Evolutionary conservation across 2,329 filamentous ascomycete species (phyloP), one percentile per base, ranked within the genome.

Genomic region (Ophiosphaerella narmari): DNA sequence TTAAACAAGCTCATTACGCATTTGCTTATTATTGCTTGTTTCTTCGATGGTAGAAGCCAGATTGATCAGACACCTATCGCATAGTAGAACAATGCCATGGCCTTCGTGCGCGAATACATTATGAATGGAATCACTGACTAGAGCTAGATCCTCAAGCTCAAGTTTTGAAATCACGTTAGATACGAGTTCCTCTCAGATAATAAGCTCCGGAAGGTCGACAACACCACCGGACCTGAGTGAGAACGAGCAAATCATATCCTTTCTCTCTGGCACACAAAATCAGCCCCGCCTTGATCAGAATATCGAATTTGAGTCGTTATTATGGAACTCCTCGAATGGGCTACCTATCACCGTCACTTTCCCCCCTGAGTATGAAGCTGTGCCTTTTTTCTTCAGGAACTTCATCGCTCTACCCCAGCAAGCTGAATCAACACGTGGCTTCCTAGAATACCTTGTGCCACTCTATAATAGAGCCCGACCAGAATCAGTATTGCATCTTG

Each of bases 351-450:
- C 56, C 12, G 62, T 74, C 26, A 55, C 55, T 2, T 53, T 70
- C 39, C 62, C 68, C 3, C 66, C 69, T 12, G 72, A 75, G 54
- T 65, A 60, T 34, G 69, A 74, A 56, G 73, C 72, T 5, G 66
- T 71, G 2, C 67, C 71, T 1, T 76, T 75, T 62, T 76, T 75
- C 59, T 75, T 76, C 59, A 67, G 67, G 12, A 75, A 76, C 45
- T 74, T 75, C 50, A 69, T 75, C 46, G 58, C 68, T 9, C 55
- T 73, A 16, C 73, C 72, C 4, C 69, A 69, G 46, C 65, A 73
- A 55, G 64, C 67, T 5, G 73, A 75, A 41, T 70, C 62, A 24
- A 68, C 69, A 55, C 58, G 72, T 54, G 72, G 73, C 7, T 75
- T 67, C 42, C 62, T 75, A 6, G 71, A 75, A 43, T 63, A 73